A percentile compares a stretch with the other conserved stretches of the same genome.
phyloP scores from a whole-genome alignment of 2,329 filamentous ascomycete genomes.

The Trichoderma atroviride region DNA sequence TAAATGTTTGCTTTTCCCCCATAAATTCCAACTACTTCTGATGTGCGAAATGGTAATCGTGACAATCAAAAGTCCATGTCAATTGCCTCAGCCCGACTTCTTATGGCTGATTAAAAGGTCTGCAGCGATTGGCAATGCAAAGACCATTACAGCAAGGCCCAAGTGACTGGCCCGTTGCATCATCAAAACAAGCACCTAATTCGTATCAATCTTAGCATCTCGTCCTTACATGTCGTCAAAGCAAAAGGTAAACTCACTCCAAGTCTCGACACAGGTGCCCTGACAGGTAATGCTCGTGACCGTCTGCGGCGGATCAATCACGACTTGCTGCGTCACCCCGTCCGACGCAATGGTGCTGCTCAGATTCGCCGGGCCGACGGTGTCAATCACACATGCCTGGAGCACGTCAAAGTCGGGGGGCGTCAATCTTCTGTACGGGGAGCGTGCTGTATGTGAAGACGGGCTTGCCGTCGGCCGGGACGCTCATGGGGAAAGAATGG shows the following conservation, averaged over 20 bases:
- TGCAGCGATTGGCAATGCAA: slow-evolving; percentile 47
- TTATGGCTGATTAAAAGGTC: slow-evolving; percentile 39
- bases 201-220: not conserved
- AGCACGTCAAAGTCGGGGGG: slow-evolving; percentile 49
- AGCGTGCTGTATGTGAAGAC: slow-evolving; percentile 45
- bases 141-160: slow-evolving; percentile 49
- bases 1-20: not conserved
- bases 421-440: slow-evolving; percentile 45
- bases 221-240: not conserved
- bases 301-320: slow-evolving; percentile 49
- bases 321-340: slow-evolving; percentile 44
- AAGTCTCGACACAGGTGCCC: slow-evolving; percentile 47
- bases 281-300: slow-evolving; percentile 48
- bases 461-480: slow-evolving; percentile 47
- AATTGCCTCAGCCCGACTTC: not conserved
- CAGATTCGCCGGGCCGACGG: slow-evolving; percentile 38
- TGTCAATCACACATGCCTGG: slow-evolving; percentile 48
- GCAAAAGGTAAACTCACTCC: slow-evolving; percentile 34
- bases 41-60: not conserved
- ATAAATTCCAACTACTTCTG: not conserved
- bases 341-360: slow-evolving; percentile 31
- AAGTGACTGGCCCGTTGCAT: slow-evolving; percentile 39
- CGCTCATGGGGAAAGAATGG: slow-evolving; percentile 45
- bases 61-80: not conserved
- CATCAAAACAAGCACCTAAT: slow-evolving; percentile 40